Conservation (phyloP, 495 filamentous ascomycete genomes). For the Clohesyomyces aquaticus region DNA sequence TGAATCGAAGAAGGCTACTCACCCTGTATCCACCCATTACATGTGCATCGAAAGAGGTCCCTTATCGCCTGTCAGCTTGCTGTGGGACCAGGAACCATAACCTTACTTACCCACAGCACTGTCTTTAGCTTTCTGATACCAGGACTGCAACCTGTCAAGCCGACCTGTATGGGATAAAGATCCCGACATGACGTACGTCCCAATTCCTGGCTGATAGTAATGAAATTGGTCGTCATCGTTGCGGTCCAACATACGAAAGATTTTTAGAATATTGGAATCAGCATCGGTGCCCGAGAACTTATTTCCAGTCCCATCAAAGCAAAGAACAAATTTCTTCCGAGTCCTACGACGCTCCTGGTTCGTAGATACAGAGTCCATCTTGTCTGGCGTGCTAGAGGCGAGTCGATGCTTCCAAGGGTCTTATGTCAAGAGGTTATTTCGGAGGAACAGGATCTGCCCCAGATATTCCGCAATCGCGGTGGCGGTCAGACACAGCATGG, state of each 20-base stretch:
- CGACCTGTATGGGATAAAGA: constrained; percentile 68
- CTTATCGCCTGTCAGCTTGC: constrained; percentile 1
- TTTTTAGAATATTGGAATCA: constrained; percentile 89
- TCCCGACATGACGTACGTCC: constrained; percentile 70
- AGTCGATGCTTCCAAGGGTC: too few relatives aligned
- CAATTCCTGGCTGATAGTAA: constrained; percentile 81
- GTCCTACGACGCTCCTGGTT: constrained; percentile 24
- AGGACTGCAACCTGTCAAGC: constrained; percentile 68
- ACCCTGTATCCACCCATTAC: constrained; percentile 79
- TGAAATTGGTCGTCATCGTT: constrained; percentile 61
- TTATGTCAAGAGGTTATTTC: too few relatives aligned
- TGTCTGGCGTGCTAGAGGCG: too few relatives aligned
- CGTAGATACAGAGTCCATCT: constrained; percentile 7
- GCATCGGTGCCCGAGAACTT: constrained; percentile 79
- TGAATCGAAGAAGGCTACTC: constrained; percentile 4
- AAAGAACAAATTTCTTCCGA: constrained; percentile 61
- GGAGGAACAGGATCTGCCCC: too few relatives aligned
- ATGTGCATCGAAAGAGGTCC: constrained; percentile 81
- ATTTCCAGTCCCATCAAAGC: constrained; percentile 79
- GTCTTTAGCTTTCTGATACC: constrained; percentile 82
- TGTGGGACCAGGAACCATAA: neutral
- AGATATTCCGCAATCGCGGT: too few relatives aligned
- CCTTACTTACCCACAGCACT: constrained; percentile 63
- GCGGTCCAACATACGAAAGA: constrained; percentile 70
- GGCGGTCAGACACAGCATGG: too few relatives aligned